phyloP scores from a whole-genome alignment of 75 land plant genomes.

The Picea glauca region DNA sequence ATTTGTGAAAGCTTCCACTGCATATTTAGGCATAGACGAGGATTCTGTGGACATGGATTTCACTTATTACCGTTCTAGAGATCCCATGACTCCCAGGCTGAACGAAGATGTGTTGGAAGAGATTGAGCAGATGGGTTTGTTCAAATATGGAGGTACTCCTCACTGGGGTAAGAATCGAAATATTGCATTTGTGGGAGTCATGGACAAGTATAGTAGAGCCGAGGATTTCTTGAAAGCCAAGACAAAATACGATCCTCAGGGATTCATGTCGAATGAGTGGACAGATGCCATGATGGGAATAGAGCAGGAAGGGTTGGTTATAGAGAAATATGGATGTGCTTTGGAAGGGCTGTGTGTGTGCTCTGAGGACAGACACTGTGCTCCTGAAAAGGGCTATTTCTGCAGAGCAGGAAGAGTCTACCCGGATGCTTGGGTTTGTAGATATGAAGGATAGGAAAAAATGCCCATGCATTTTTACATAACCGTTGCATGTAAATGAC shows the following conservation, averaged over 20 bases:
- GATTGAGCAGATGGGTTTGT: conserved; percentile 66
- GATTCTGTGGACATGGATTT: conserved; percentile 63
- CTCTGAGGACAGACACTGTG: conserved; percentile 66
- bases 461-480: too few relatives aligned
- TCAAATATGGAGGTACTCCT: conserved; percentile 68
- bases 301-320: conserved; percentile 13
- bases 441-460: conserved; percentile 6
- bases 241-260: conserved; percentile 50
- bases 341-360: conserved; percentile 81
- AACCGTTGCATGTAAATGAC: too few relatives aligned
- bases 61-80: conserved; percentile 54
- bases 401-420: conserved; percentile 66
- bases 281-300: conserved; percentile 61
- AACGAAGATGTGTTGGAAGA: conserved; percentile 69
- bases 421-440: conserved; percentile 68
- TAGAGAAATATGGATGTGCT: conserved; percentile 55
- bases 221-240: conserved; percentile 44
- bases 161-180: conserved; percentile 90
- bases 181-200: conserved; percentile 36
- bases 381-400: conserved; percentile 51
- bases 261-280: conserved; percentile 71
- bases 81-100: conserved; percentile 47
- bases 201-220: conserved; percentile 43
- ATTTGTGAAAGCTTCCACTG: conserved; percentile 48
- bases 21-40: conserved; percentile 63